A percentile compares a stretch with the other conserved stretches of the same genome.
Conservation (phyloP, 2,329 filamentous ascomycete genomes). For the Sporothrix inflata region DNA sequence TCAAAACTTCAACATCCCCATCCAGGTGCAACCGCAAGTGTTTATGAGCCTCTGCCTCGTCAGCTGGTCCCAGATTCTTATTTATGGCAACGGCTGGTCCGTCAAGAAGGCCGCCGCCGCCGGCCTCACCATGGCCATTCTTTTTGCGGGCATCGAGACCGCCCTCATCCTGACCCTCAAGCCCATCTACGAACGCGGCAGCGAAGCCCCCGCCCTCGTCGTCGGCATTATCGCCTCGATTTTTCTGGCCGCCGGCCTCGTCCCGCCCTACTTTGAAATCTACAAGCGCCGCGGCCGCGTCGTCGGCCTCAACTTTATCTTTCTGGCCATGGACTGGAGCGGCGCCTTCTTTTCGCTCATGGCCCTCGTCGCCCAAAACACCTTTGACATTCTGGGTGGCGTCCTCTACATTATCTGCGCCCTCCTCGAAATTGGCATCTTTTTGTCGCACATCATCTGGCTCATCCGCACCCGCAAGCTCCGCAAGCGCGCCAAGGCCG, state of each 20-base stretch:
- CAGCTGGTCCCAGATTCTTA: conserved; percentile 46
- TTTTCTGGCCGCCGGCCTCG: conserved; percentile 58
- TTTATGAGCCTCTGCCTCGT: conserved; percentile 47
- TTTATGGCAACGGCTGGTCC: conserved; percentile 48
- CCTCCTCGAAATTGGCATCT: conserved; percentile 62
- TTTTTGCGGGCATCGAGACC: conserved; percentile 58
- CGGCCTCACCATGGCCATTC: conserved; percentile 45
- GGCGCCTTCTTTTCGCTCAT: conserved; percentile 68
- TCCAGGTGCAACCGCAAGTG: conserved; percentile 49
- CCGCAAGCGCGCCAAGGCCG: conserved; percentile 54
- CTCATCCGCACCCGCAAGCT: conserved; percentile 57
- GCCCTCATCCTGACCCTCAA: conserved; percentile 61
- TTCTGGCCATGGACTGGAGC: conserved; percentile 61
- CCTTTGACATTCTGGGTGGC: conserved; percentile 64
- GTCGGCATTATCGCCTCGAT: conserved; percentile 62
- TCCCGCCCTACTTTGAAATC: conserved; percentile 65
- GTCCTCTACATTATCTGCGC: conserved; percentile 63
- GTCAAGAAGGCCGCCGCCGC: conserved; percentile 50
- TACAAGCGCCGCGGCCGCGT: conserved; percentile 65
- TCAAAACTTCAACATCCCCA: conserved; percentile 49
- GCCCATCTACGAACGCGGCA: conserved; percentile 58
- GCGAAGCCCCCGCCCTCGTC: conserved; percentile 56
- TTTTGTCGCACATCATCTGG: conserved; percentile 63
- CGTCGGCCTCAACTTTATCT: conserved; percentile 63
- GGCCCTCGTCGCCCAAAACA: conserved; percentile 62